Base-by-base conservation (phyloP, 2,329 filamentous ascomycete genomes). In the Penicillium sp. region DNA sequence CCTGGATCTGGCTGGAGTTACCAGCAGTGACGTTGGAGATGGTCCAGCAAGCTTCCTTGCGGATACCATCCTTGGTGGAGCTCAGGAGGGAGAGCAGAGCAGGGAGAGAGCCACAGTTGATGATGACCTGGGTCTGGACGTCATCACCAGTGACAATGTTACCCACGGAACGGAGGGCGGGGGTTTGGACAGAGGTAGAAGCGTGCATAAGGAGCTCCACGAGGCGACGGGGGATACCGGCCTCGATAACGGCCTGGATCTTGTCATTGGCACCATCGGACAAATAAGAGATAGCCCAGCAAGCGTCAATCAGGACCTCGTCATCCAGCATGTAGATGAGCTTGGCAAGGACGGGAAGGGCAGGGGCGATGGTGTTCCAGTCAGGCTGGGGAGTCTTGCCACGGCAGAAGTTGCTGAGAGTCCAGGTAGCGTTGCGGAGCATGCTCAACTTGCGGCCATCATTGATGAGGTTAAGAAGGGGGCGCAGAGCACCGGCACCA, bases 21-120 rank as follows among this genome's bases (percentile, higher is more conserved):
- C 94, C 94, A 59, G 94, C 94, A 33, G 94, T 99, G 71, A 99
- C 91, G 84, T 99, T 99, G 74, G 93, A 97, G 69, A 99, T 99
- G 50, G 94, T 99, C 94, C 94, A 99, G 86, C 94, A 99, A 29
- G 94, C 94, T 79, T 99, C 94, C 84, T 99, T 99, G 66, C 94
- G 91, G 67, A 99, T 99, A 27, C 94, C 94, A 72, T 99, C 94
- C 84, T 99, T 99, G 72, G 91, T 94, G 37, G 93, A 97, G 83
- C 93, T 93, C 62, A 99, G 82, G 19, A 99, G 87, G 37, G 93
- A 94, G 51, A 97, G 82, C n/a, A 99, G 85, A 65, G 93, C 95
- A 42, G 93, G 88, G 47, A 99, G 85, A 66, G 94, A 89, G 60
- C 94, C 93, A 70, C 93, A 96, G 85, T 99, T 99, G 79, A 99